Conservation (phyloP, 352 stramenopile species). For the Discostella stelligera region DNA sequence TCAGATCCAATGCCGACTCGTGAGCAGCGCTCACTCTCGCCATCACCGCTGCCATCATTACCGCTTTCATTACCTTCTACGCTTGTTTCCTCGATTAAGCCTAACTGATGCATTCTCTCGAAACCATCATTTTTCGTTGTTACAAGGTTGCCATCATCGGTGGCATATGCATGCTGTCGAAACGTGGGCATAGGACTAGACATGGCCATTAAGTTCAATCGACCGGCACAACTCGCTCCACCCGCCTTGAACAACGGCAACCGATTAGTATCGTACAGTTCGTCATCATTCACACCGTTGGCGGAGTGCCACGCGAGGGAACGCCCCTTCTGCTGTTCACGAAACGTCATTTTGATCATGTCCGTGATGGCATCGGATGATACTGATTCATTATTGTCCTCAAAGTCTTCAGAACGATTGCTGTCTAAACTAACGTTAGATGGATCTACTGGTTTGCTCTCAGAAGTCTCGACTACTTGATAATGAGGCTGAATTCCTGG, state of each 20-base stretch:
- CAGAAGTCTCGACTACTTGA: background rate
- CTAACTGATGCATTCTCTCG: conserved; percentile 16
- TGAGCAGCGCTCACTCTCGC: background rate
- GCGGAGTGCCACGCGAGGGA: conserved; percentile 48
- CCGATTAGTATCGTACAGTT: conserved; percentile 30
- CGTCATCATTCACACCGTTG: conserved; percentile 53
- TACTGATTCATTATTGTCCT: background rate
- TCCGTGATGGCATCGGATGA: background rate
- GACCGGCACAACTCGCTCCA: conserved; percentile 4
- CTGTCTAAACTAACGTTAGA: background rate
- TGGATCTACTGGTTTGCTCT: background rate
- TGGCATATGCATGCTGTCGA: conserved; percentile 32
- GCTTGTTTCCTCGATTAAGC: conserved; percentile 37
- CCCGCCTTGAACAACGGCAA: background rate
- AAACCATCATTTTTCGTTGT: background rate
- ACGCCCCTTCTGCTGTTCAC: conserved; percentile 36
- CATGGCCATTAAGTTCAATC: conserved; percentile 32
- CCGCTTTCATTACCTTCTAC: conserved; percentile 1
- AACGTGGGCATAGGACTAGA: conserved; percentile 19
- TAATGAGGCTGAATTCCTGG: background rate
- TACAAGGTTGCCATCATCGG: background rate
- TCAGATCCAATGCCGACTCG: conserved; percentile 31
- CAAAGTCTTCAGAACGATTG: background rate
- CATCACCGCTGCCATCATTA: conserved; percentile 11
- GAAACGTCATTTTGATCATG: conserved; percentile 30